A percentile compares a stretch with the other conserved stretches of the same genome.
Evolutionary conservation across 345 rosid genomes (phyloP).

Genomic region (Psidium friedrichsthalianum): DNA sequence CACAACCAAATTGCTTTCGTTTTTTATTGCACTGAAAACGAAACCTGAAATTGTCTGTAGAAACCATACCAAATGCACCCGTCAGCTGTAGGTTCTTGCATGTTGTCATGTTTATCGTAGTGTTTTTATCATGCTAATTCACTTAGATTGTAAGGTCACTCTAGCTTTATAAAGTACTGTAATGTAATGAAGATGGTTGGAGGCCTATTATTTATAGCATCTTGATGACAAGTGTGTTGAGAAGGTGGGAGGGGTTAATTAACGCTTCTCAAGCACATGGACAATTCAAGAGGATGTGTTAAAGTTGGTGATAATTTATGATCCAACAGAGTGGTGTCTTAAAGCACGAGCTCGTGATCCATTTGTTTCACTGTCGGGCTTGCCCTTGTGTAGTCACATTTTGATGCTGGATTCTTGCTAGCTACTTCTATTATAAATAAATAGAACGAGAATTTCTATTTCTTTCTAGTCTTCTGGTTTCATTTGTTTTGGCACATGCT

Average conservation of each 20-base stretch:
- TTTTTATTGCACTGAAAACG: not conserved
- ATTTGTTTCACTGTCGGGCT: not conserved
- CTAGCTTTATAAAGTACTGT: not conserved
- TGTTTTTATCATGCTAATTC: not conserved
- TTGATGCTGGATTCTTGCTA: not conserved
- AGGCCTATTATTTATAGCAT: not conserved
- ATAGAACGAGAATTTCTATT: not conserved
- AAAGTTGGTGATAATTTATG: not conserved
- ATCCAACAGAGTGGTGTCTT: not conserved
- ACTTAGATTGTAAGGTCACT: not conserved
- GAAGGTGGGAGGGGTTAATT: not conserved
- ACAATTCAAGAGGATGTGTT: not conserved
- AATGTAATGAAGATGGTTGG: not conserved
- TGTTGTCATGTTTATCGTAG: not conserved
- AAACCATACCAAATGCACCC: not conserved
- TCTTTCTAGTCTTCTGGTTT: not conserved
- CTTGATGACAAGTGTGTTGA: not conserved
- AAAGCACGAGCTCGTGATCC: not conserved
- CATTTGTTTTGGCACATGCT: not conserved
- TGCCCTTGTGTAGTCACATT: accelerated
- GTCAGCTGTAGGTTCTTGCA: not conserved
- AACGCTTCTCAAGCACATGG: not conserved
- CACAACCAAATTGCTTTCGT: not conserved
- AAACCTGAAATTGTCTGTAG: not conserved
- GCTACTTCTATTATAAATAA: not conserved